Evolutionary conservation across 75 land plant species (phyloP).

Genomic region (Selaginella moellendorffii): DNA sequence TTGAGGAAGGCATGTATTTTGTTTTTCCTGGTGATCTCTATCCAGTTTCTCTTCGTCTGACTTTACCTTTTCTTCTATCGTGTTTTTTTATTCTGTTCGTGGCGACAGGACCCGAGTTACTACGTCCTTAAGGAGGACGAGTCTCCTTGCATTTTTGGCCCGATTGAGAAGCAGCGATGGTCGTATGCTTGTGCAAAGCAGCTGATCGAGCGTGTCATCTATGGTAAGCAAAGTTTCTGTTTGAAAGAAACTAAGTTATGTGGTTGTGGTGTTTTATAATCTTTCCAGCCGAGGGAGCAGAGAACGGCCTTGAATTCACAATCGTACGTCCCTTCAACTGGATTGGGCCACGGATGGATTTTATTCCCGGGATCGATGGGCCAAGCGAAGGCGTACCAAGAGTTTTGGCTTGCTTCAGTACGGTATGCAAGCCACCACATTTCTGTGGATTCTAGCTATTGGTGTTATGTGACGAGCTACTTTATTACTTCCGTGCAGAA

Average conservation of each 20-base stretch:
- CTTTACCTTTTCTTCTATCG: too few species aligned
- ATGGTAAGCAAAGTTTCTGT: slow-evolving; percentile 31
- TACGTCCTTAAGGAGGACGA: slow-evolving; percentile 72
- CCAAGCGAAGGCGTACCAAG: slow-evolving; percentile 97
- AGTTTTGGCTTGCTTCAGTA: slow-evolving; percentile 93
- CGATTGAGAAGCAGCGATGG: slow-evolving; percentile 91
- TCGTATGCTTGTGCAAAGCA: slow-evolving; percentile 98
- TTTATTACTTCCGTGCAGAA: too few species aligned
- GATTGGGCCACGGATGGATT: slow-evolving; percentile 99
- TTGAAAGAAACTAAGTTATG: not conserved
- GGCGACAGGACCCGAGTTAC: slow-evolving; percentile 73
- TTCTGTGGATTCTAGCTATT: too few species aligned
- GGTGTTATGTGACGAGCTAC: too few species aligned
- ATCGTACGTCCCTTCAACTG: slow-evolving; percentile 97
- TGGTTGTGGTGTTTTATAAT: not conserved
- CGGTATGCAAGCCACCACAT: too few species aligned
- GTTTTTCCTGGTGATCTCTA: too few species aligned
- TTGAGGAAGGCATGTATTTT: slow-evolving; percentile 61
- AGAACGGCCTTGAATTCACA: slow-evolving; percentile 88
- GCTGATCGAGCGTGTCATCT: slow-evolving; percentile 83
- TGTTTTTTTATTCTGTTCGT: too few species aligned
- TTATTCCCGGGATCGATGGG: slow-evolving; percentile 96
- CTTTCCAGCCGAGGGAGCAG: slow-evolving; percentile 74
- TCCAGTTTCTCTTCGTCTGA: too few species aligned
- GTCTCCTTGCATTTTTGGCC: slow-evolving; percentile 91